Evolutionary conservation across 2,329 filamentous ascomycete genomes (phyloP), one percentile per base, ranked within the genome.

Genomic region (Ustulina deusta): DNA sequence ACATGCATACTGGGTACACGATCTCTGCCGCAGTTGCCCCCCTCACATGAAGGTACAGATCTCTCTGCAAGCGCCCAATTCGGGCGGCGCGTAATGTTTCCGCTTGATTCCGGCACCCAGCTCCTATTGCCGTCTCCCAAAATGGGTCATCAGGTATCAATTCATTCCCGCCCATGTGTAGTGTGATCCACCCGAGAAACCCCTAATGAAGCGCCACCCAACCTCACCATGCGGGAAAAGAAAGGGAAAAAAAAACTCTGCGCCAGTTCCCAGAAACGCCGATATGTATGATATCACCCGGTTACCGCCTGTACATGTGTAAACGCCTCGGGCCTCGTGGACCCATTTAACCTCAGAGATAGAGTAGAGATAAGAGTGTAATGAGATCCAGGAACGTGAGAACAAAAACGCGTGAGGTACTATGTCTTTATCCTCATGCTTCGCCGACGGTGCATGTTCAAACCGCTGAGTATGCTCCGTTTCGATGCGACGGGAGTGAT

Each of bases 371-470:
- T 61, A 54, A 51, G 58, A 11, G 44, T 42, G 49, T 65, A 58
- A 36, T 27, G 38, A 66, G 49, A 66, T 29, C 1, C 27, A 55
- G 32, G 25, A 27, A 58, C 49, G 27, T 60, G 20, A 32, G 44
- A 61, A 57, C 49, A 25, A 36, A 54, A 20, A 52, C n/a, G 1
- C 2, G 15, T 29, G 20, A 55, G 51, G 42, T 25, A 36, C 74
- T 46, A 76, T 51, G 68, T 51, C 63, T 68, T 75, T 59, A 75
- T 69, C 55, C 63, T 81, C 72, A 83, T 76, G 74, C 82, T 84
- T 73, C 80, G 78, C 65, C 82, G 78, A 63, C 80, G 78, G 62
- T 77, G 75, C 57, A 80, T 76, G 52, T 77, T 75, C 36, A 82
- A 73, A 13, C 80, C 77, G 61, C 75, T 76, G 44, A 81, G 74